phyloP scores from a whole-genome alignment of 306 rosid genomes.

The Medicago ruthenica region DNA sequence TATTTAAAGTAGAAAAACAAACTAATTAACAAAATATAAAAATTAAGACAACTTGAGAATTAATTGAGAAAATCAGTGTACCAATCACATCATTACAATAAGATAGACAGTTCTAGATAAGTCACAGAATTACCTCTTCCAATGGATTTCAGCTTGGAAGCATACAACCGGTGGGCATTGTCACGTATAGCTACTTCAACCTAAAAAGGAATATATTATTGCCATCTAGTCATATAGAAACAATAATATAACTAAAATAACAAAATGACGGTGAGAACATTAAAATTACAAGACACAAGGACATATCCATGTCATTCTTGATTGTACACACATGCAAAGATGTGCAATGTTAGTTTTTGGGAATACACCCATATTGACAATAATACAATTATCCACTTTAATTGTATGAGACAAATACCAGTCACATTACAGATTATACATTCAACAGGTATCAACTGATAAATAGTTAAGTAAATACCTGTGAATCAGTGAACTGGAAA shows the following conservation, averaged over 20 bases:
- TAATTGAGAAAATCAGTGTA: conserved; percentile 6
- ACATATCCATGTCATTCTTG: conserved; percentile 19
- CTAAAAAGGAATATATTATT: conserved; percentile 48
- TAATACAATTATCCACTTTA: conserved; percentile 10
- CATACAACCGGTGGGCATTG: conserved; percentile 84
- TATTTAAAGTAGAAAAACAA: conserved; percentile 7
- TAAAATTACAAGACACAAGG: conserved; percentile 29
- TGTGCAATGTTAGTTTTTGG: background rate
- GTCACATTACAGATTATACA: conserved; percentile 3
- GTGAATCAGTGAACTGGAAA: conserved; percentile 87
- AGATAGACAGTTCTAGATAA: background rate
- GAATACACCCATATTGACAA: background rate
- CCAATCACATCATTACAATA: conserved; percentile 1
- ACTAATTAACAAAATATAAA: background rate
- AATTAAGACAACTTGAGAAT: conserved; percentile 1
- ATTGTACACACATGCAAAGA: conserved; percentile 7
- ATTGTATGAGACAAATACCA: background rate
- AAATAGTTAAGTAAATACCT: conserved; percentile 60
- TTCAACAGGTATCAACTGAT: conserved; percentile 17
- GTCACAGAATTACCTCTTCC: conserved; percentile 69
- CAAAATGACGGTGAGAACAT: background rate
- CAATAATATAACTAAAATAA: background rate
- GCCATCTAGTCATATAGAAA: conserved; percentile 31
- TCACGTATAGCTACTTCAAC: conserved; percentile 93
- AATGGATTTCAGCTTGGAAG: conserved; percentile 77